Percentiles rank a stretch among this genome's conserved stretches.
These are phyloP conservation scores for Apophysomyces sp. DNA, from an alignment of 371 early-diverging fungal species.

Conservation along the genomic window DNA sequence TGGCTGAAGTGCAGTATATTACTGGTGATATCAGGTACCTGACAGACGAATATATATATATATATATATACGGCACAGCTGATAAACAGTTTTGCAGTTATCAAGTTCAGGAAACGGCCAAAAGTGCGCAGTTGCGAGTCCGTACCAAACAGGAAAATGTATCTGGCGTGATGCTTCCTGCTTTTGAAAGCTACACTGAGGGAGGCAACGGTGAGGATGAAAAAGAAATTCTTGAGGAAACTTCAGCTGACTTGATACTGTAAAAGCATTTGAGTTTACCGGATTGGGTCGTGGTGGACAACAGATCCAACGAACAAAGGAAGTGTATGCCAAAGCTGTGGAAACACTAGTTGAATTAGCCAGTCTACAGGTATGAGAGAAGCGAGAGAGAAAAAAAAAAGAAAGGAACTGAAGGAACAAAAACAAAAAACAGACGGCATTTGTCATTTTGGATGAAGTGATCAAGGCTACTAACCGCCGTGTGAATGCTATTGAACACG, in stretches of 20 bases:
- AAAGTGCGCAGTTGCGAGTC: conserved; percentile 88
- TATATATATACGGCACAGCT: too few relatives aligned
- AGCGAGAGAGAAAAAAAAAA: background rate
- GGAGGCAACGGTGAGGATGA: conserved; percentile 74
- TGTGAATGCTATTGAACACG: conserved; percentile 98
- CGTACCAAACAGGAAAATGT: conserved; percentile 95
- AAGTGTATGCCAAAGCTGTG: conserved; percentile 92
- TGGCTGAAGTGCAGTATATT: conserved; percentile 97
- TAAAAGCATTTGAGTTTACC: conserved; percentile 88
- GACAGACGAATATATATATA: too few relatives aligned
- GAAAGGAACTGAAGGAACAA: conserved; percentile 21
- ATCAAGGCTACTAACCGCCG: conserved; percentile 98
- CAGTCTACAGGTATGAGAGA: conserved; percentile 81
- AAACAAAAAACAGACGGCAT: conserved; percentile 24
- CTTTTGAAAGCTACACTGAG: conserved; percentile 85
- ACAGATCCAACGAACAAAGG: conserved; percentile 92
- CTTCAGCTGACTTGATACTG: conserved; percentile 9
- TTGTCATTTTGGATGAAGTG: conserved; percentile 96
- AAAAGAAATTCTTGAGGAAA: background rate
- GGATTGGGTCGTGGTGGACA: conserved; percentile 99
- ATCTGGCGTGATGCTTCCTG: conserved; percentile 95
- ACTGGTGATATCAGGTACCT: conserved; percentile 93
- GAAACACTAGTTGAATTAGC: conserved; percentile 95
- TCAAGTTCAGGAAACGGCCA: conserved; percentile 92
- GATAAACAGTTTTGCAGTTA: conserved; percentile 57